Evolutionary conservation across 495 filamentous ascomycete species (phyloP), one percentile per base, ranked within the genome.

Genomic region (Penicillium pulvis): DNA sequence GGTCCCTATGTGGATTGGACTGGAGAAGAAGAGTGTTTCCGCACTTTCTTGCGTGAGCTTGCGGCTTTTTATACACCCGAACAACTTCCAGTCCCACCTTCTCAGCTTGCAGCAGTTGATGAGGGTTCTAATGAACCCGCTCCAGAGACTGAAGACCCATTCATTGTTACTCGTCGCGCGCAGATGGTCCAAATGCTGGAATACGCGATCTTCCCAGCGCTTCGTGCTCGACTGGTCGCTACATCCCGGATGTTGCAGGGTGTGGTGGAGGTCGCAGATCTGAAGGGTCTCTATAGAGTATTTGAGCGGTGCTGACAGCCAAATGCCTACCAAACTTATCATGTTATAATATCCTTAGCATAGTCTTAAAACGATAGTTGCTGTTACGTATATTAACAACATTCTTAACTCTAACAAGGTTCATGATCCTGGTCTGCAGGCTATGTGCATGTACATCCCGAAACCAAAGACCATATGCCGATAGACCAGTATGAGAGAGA

Each of bases 201-300:
- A 71, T 80, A 95, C 70, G 79, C 90, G 46, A 76, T 98, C 51
- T 99, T 98, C 64, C 94, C 94, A 6, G 90, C 92, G 4, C 86
- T 97, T 60, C 89, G 90, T 71, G 82, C 87, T 6, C 80, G 92
- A 53, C 71, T 99, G 36, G 88, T 98, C 58, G 93, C 92, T 26
- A 96, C 93, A 43, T 88, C 83, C 57, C 79, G 81, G 20, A 73
- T 98, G 63, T 81, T 97, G 71, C 82, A 83, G 55, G 90, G 87
- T 19, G 85, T 96, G 30, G 79, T 95, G 16, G 94, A 99, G 75
- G 86, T 97, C 26, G 95, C 95, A 0, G 90, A 97, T 78, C 74
- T 98, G 56, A 98, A 97, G 71, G 93, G 95, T 4, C 70, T 99
- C 51, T 99, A 99, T 73, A 79, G 90, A 43, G 93, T 97, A n/a